Conservation (phyloP, 2,329 filamentous ascomycete genomes). For the Verticillium longisporum region DNA sequence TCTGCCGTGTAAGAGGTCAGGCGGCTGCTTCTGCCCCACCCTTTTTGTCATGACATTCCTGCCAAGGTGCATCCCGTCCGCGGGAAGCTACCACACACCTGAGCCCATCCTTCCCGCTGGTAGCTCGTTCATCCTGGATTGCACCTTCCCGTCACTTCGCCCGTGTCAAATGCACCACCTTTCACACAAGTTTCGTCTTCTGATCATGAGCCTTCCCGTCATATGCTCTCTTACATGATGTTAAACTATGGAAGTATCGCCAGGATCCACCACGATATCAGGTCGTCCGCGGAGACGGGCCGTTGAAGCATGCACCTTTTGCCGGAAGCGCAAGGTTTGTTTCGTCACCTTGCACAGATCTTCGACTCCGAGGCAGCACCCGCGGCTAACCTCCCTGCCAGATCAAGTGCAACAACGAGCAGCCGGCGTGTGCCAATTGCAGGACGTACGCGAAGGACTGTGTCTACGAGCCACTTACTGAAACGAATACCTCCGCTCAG, state of each 20-base stretch:
- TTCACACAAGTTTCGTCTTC: background rate
- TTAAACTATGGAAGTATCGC: background rate
- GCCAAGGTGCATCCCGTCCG: background rate
- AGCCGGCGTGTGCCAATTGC: conserved; percentile 38
- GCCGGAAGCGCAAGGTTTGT: conserved; percentile 21
- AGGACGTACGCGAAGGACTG: conserved; percentile 36
- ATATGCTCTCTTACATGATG: background rate
- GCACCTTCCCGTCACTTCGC: background rate
- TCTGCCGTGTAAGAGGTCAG: too few species aligned
- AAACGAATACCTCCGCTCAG: conserved; percentile 10
- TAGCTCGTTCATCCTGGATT: background rate
- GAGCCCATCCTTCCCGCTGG: background rate
- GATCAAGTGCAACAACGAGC: conserved; percentile 42
- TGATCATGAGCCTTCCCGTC: background rate
- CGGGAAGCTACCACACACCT: background rate
- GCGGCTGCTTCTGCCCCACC: too few species aligned
- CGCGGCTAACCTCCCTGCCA: conserved; percentile 14
- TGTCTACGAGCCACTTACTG: conserved; percentile 27
- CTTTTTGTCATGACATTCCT: too few species aligned
- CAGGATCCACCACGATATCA: background rate
- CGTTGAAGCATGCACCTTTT: conserved; percentile 22
- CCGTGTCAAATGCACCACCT: background rate
- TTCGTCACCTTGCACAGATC: background rate
- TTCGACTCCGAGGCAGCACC: background rate
- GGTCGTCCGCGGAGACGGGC: conserved; percentile 17